Evolutionary conservation across 768 basidiomycete species (phyloP), one percentile per base, ranked within the genome.

Genomic region (Clitopilus passeckerianus): DNA sequence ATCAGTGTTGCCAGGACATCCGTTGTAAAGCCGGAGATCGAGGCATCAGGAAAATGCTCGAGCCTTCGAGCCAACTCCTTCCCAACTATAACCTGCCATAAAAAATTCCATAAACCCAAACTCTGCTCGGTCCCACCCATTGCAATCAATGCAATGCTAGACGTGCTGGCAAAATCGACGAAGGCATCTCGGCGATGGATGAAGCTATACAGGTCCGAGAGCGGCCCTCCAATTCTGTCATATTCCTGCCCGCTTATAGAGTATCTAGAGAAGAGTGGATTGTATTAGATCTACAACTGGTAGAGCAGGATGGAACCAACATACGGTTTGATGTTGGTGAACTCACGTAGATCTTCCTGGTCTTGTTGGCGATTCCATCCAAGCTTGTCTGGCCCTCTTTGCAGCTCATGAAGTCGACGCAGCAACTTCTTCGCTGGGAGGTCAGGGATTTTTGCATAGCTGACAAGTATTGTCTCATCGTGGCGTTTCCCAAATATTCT

Each of bases 161-260:
- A 59, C 20, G 5, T 16, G n/a, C 23, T 16, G 10, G 14, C 5
- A 30, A 59, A 59, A 56, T 59, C 35, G 16, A 33, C 59, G 57
- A 59, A 59, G 30, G 57, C 57, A 34, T 59, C 59, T 33, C 34
- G 53, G 16, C 59, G 59, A 56, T 59, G 57, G 6, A 59, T 27
- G 10, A 56, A 18, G 7, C 24, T 33, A 35, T 56, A 59, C 1
- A 59, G 34, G 23, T 59, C 57, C 27, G 16, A 16, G 22, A 59
- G 8, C 35, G 27, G 50, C 18, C 34, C 41, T 46, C 54, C 22
- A 57, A 20, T 6, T 12, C 16, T 57, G 20, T 15, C n/a, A 53
- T 34, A 24, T 15, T 18, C 54, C 18, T 12, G 22, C 44, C 10
- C n/a, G 54, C n/a, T 55, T 52, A 10, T 7, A 58, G 27, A 6